These are phyloP conservation scores for Dendrocalamus latiflorus DNA, from an alignment of 202 grass and related monocot genomes.

Conservation along the genomic window DNA sequence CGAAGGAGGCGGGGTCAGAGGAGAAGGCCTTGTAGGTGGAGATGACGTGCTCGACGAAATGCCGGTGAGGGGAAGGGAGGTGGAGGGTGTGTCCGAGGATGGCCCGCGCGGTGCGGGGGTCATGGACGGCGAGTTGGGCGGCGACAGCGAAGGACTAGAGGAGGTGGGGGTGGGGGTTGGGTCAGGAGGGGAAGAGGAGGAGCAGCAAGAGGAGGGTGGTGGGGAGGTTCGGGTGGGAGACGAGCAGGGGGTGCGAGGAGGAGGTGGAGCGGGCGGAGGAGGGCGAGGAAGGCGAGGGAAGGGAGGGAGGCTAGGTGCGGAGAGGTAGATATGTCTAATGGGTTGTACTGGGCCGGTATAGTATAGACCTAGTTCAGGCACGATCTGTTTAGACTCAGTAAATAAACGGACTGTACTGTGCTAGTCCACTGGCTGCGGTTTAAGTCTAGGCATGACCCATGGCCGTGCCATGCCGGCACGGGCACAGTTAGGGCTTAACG, in stretches of 20 bases:
- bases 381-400: too few species aligned
- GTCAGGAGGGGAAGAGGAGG: slow-evolving; percentile 36
- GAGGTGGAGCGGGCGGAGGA: slow-evolving; percentile 29
- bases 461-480: too few species aligned
- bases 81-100: slow-evolving; percentile 43
- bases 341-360: too few species aligned
- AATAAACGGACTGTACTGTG: too few species aligned
- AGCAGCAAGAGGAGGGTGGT: slow-evolving; percentile 37
- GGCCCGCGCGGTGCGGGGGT: slow-evolving; percentile 25
- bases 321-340: too few species aligned
- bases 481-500: too few species aligned
- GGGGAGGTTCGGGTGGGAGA: slow-evolving; percentile 37
- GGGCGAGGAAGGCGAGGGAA: slow-evolving; percentile 31
- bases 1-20: slow-evolving; percentile 56
- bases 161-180: slow-evolving; percentile 24
- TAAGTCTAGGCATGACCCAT: too few species aligned
- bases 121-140: slow-evolving; percentile 42
- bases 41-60: slow-evolving; percentile 67
- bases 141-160: slow-evolving; percentile 30
- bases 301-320: slow-evolving; percentile 20
- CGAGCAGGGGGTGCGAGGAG: slow-evolving; percentile 40
- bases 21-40: slow-evolving; percentile 71
- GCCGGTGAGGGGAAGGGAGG: slow-evolving; percentile 36
- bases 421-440: too few species aligned
- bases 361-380: too few species aligned